Base-by-base conservation (phyloP, 1,139 yeast species). In the Pichia sp. region DNA sequence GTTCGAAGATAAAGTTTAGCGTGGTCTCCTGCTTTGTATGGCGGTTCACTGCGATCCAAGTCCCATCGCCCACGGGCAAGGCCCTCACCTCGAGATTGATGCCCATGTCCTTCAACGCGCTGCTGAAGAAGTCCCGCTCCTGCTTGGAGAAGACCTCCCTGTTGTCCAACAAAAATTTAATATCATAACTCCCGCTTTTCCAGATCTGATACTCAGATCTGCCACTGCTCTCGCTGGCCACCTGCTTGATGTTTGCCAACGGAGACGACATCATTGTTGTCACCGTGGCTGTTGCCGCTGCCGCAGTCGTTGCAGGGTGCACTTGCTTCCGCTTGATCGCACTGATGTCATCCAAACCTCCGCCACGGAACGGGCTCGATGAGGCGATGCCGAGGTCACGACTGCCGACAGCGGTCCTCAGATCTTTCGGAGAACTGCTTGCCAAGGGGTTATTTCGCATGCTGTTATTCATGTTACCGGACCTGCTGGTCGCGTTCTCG, bases 21-120 rank as follows among this genome's bases (percentile, higher is more conserved):
- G 89, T 85, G 2, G 85, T 90, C 55, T 84, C 85, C 55, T 78
- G 77, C 0, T 79, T 77, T 0, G 88, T 80, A 0, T 59, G 63
- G 52, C 72, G 78, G 64, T 90, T 79, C 57, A 78, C 77, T 0
- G 97, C 99, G 3, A 90, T 77, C 99, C 99, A 95, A 8, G 87
- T 63, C 0, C 86, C 84, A 73, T 95, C 99, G 1, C 99, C 98
- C 1, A 92, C 81, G 0, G 95, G 74, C 43, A 95, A 73, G 1
- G 87, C 75, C 50, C 81, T 70, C 0, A 79, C 80, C 26, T 81
- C 85, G 52, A 82, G 75, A 4, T 72, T 69, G 1, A 87, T 73
- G 0, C 83, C 84, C 30, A 76, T 68, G 13, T 73, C 65, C 1
- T 64, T 66, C n/a, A 93, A 72, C 45, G 85, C 80, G 4, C 74